Evolutionary conservation across 768 basidiomycete species (phyloP).

Genomic region (Naganishia vaughanmartiniae): DNA sequence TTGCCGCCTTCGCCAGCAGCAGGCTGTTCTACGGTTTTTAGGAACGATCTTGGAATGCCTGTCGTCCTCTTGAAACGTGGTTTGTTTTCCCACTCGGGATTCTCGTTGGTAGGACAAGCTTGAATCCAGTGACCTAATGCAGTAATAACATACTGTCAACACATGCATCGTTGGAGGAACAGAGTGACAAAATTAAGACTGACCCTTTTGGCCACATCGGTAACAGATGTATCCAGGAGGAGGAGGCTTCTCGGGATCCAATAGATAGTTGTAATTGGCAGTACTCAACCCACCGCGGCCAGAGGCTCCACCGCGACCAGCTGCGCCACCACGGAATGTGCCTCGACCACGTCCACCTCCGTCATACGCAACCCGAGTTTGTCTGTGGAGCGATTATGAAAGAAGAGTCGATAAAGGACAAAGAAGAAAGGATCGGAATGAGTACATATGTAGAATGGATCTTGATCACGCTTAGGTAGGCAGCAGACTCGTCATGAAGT

Average conservation of each 20-base stretch:
- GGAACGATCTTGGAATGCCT: conserved; percentile 94
- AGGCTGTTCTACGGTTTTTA: conserved; percentile 88
- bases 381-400: neutral
- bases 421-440: neutral
- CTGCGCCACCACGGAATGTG: conserved; percentile 45
- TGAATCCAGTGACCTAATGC: conserved; percentile 95
- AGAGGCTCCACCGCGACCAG: conserved; percentile 60
- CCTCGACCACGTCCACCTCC: conserved; percentile 30
- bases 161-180: conserved; percentile 5
- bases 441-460: neutral
- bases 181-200: conserved; percentile 25
- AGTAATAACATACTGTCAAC: conserved; percentile 27
- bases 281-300: conserved; percentile 59
- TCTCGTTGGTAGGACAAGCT: conserved; percentile 95
- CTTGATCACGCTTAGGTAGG: neutral
- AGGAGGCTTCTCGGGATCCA: conserved; percentile 63
- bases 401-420: neutral
- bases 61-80: conserved; percentile 97
- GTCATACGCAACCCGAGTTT: conserved; percentile 31
- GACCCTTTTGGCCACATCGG: conserved; percentile 94
- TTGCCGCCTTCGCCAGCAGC: conserved; percentile 52
- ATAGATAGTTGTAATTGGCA: conserved; percentile 58
- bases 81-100: conserved; percentile 87
- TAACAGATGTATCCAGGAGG: conserved; percentile 98
- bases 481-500: too few species aligned